A percentile compares a stretch with the other conserved stretches of the same genome.
Conservation (phyloP, 495 filamentous ascomycete genomes). For the Aspergillus panamensis region DNA sequence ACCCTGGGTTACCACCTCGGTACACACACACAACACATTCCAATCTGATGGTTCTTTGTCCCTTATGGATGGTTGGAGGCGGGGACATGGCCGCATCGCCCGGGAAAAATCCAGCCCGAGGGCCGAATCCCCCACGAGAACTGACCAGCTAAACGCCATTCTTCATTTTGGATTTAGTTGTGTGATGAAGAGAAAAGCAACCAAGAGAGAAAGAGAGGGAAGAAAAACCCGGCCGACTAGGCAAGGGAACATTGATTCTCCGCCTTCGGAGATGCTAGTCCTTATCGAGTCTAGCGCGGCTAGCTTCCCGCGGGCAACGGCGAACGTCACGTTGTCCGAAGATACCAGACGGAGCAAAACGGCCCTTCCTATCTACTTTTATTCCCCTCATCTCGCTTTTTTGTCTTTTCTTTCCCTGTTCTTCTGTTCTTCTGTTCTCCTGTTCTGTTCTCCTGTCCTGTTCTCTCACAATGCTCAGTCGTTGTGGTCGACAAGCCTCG, state of each 20-base stretch:
- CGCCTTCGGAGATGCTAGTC: slow-evolving; percentile 30
- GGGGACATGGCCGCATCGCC: slow-evolving; percentile 52
- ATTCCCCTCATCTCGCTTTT: background rate
- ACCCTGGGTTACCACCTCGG: too few relatives aligned
- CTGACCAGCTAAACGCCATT: slow-evolving; percentile 45
- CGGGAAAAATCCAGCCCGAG: slow-evolving; percentile 32
- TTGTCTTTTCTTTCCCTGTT: background rate
- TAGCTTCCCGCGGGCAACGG: slow-evolving; percentile 47
- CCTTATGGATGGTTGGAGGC: slow-evolving; percentile 48
- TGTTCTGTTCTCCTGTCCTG: background rate
- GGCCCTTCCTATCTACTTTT: slow-evolving; percentile 25
- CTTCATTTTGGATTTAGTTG: slow-evolving; percentile 57
- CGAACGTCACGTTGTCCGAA: slow-evolving; percentile 24
- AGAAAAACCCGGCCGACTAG: slow-evolving; percentile 13
- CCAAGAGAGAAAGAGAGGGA: slow-evolving; percentile 13
- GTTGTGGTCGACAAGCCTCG: slow-evolving; percentile 41
- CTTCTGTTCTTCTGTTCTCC: background rate
- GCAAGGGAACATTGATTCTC: slow-evolving; percentile 20
- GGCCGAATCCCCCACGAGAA: slow-evolving; percentile 38
- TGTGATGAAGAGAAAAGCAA: slow-evolving; percentile 41
- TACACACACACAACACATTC: slow-evolving; percentile 32
- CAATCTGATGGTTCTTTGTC: slow-evolving; percentile 48
- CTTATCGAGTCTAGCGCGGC: slow-evolving; percentile 25
- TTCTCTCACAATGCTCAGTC: slow-evolving; percentile 38
- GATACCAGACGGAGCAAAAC: slow-evolving; percentile 13